phyloP scores from a whole-genome alignment of 352 stramenopile genomes.

The Aphanomyces cochlioides region DNA sequence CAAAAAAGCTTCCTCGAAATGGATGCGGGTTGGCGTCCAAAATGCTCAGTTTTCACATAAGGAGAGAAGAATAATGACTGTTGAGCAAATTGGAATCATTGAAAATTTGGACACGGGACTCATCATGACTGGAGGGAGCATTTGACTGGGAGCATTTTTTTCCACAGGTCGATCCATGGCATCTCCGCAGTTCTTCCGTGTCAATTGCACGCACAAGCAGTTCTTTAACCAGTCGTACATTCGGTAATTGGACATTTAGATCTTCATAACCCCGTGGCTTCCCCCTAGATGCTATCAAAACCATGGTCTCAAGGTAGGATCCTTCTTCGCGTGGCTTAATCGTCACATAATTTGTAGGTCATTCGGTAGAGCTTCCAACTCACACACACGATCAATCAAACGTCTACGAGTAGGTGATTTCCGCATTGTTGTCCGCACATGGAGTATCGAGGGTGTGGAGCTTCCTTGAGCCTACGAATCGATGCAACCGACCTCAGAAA shows the following conservation, averaged over 20 bases:
- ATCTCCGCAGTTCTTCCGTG: not conserved
- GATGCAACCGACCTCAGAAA: too few species aligned
- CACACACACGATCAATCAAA: too few species aligned
- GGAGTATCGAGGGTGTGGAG: constrained; percentile 6
- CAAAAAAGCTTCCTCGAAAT: too few species aligned
- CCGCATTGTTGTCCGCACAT: constrained; percentile 14
- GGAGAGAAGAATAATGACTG: too few species aligned
- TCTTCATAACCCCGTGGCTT: not conserved
- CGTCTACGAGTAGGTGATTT: constrained; percentile 6
- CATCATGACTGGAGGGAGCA: too few species aligned
- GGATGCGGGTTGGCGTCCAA: too few species aligned
- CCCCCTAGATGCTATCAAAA: constrained; percentile 15
- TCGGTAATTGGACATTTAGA: not conserved
- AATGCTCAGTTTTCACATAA: too few species aligned
- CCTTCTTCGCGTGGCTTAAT: not conserved
- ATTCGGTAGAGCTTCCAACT: not conserved
- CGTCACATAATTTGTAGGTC: not conserved
- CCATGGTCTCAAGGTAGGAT: constrained; percentile 12
- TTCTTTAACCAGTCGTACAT: constrained; percentile 15
- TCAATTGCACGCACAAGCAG: not conserved
- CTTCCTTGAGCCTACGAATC: constrained; percentile 5
- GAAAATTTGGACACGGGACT: too few species aligned
- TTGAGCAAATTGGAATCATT: too few species aligned
- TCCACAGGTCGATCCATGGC: too few species aligned
- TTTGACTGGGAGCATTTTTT: too few species aligned